These are phyloP conservation scores for Boletellus sp. DNA, from an alignment of 768 basidiomycete species.

Conservation along the genomic window DNA sequence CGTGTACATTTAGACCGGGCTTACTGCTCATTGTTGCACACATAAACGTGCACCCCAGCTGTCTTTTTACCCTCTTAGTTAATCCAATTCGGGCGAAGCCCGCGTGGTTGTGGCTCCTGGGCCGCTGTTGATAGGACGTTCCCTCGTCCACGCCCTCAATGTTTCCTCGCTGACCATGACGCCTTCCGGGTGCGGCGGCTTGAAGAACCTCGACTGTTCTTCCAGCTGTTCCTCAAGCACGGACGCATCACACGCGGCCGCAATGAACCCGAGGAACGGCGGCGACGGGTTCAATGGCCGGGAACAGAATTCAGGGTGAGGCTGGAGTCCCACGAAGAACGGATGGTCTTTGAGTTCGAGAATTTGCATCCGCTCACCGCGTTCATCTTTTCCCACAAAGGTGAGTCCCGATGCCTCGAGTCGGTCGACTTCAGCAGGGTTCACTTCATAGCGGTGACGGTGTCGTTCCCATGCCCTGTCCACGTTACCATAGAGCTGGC, in stretches of 20 bases:
- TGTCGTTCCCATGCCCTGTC: conserved; percentile 93
- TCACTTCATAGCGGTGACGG: conserved; percentile 94
- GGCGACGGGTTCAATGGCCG: conserved; percentile 97
- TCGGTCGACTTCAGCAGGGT: conserved; percentile 77
- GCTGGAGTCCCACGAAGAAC: conserved; percentile 90
- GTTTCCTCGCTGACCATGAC: conserved; percentile 70
- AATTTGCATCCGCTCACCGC: conserved; percentile 96
- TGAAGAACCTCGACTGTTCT: conserved; percentile 57
- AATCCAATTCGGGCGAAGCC: conserved; percentile 20
- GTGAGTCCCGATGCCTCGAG: conserved; percentile 70
- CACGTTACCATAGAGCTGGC: conserved; percentile 80
- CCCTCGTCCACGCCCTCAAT: conserved; percentile 38
- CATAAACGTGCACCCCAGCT: too few relatives aligned
- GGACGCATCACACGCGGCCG: conserved; percentile 60
- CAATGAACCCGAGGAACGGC: conserved; percentile 92
- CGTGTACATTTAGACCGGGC: background rate
- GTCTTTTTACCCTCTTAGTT: background rate
- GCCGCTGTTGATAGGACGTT: conserved; percentile 26
- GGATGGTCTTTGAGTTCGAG: conserved; percentile 90
- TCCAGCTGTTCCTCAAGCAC: conserved; percentile 69
- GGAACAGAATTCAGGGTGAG: conserved; percentile 98
- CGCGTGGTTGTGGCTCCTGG: conserved; percentile 19
- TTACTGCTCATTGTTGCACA: background rate
- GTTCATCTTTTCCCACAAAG: conserved; percentile 89
- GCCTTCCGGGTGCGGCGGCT: conserved; percentile 71